phyloP scores from a whole-genome alignment of 108 stramenopile species.

The Cyclotella distinguenda region DNA sequence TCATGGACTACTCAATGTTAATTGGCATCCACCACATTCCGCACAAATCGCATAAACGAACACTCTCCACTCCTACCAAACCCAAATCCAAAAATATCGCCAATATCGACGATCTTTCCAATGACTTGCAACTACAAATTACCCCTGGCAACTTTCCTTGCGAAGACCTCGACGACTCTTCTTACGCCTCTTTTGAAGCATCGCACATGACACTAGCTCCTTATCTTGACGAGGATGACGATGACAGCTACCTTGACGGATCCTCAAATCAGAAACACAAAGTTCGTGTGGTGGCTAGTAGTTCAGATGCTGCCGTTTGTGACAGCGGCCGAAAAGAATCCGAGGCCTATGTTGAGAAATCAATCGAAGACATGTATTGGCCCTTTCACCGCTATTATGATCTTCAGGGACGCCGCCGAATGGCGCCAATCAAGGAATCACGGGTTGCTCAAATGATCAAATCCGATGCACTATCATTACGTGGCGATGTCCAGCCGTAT shows the following conservation, averaged over 20 bases:
- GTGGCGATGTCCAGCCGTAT: slow-evolving; percentile 6
- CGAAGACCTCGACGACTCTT: slow-evolving; percentile 32
- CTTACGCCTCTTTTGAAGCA: slow-evolving; percentile 29
- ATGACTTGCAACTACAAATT: background rate
- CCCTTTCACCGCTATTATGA: slow-evolving; percentile 83
- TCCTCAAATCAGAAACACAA: slow-evolving; percentile 21
- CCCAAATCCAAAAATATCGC: background rate
- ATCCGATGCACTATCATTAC: background rate
- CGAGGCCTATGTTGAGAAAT: slow-evolving; percentile 66
- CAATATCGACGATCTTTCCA: background rate
- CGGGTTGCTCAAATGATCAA: slow-evolving; percentile 9
- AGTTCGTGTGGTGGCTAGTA: slow-evolving; percentile 11
- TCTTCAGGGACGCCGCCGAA: slow-evolving; percentile 68
- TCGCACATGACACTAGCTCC: slow-evolving; percentile 38
- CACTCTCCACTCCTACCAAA: slow-evolving; percentile 1
- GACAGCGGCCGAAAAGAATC: slow-evolving; percentile 29
- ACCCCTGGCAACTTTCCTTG: background rate
- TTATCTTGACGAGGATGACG: slow-evolving; percentile 68
- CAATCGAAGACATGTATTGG: slow-evolving; percentile 86
- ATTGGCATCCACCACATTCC: slow-evolving; percentile 89
- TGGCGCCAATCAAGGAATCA: slow-evolving; percentile 53
- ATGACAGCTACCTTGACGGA: slow-evolving; percentile 81
- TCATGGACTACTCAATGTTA: slow-evolving; percentile 96
- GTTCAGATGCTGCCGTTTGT: slow-evolving; percentile 10
- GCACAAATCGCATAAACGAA: slow-evolving; percentile 12